A percentile compares a stretch with the other conserved stretches of the same genome.
Evolutionary conservation across 192 early-diverging fungal genomes (phyloP).

Genomic region (Geranomyces variabilis): DNA sequence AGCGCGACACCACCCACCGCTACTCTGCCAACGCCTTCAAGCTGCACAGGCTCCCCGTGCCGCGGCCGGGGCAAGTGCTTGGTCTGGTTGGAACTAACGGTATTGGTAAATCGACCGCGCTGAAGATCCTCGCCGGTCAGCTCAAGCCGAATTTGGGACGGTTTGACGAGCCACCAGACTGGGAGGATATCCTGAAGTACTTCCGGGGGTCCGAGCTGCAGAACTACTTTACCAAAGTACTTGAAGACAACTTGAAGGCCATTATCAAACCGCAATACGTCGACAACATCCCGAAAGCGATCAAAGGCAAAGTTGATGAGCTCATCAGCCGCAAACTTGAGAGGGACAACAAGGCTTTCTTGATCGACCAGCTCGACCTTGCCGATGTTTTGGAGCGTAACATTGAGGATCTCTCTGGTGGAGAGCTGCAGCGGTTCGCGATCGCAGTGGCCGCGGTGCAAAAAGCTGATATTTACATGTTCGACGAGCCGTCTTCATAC

Average conservation of each 20-base stretch:
- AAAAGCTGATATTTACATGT: constrained; percentile 95
- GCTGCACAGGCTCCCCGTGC: constrained; percentile 92
- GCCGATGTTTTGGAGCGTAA: constrained; percentile 82
- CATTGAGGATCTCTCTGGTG: constrained; percentile 85
- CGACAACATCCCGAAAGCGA: constrained; percentile 81
- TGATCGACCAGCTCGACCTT: constrained; percentile 80
- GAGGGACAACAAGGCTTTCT: constrained; percentile 70
- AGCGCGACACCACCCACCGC: constrained; percentile 92
- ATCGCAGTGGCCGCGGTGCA: constrained; percentile 85
- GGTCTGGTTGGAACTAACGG: constrained; percentile 97
- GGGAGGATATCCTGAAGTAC: constrained; percentile 88
- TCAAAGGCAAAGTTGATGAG: constrained; percentile 76
- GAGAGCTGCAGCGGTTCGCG: constrained; percentile 97
- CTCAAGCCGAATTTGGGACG: constrained; percentile 95
- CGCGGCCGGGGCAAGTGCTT: constrained; percentile 94
- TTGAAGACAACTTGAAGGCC: constrained; percentile 93
- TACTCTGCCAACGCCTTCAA: constrained; percentile 98
- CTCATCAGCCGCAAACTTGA: constrained; percentile 75
- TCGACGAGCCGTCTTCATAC: constrained; percentile 97
- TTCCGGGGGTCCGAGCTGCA: constrained; percentile 97
- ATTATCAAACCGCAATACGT: constrained; percentile 98
- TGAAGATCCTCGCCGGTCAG: constrained; percentile 91
- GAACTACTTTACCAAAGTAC: constrained; percentile 98
- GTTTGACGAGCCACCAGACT: constrained; percentile 56
- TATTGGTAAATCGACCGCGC: constrained; percentile 83